Evolutionary conservation across 768 basidiomycete genomes (phyloP), one percentile per base, ranked within the genome.

Genomic region (Rhodotorula babjevae): DNA sequence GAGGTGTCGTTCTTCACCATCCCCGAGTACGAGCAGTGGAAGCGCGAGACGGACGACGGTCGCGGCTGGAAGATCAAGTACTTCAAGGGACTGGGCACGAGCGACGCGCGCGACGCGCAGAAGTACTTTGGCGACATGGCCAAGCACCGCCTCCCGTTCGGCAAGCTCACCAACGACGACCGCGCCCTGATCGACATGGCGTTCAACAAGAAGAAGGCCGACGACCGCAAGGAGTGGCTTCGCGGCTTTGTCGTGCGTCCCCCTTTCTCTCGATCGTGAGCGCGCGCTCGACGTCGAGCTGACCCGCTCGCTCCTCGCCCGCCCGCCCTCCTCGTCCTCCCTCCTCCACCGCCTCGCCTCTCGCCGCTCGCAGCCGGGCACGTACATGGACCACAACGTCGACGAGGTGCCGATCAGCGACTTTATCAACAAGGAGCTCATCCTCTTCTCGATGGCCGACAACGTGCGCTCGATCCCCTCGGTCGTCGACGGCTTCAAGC

Each of bases 191-290:
- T 99, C 71, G 96, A 99, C 53, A 88, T 99, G 67, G 96, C 96
- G 0, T 99, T 99, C 85, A 97, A 92, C 84, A 99, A 98, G 87
- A 98, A 97, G 85, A 97, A 95, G 79, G 91, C 93, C 0, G 96
- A 99, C 71, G 93, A 97, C 5, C 89, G 96, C 64, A 98, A 99
- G 81, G 96, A 99, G 68, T 99, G 96, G 96, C 83, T 99, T 21
- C 86, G 96, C 33, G 89, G 92, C 72, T 95, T 93, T 83, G 92
- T 87, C 84, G 93, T 90, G 77, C 68, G 82, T 60, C 11, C 55
- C 47, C 47, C 46, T 18, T 33, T 6, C 55, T n/a, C 44, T 42
- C 19, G 36, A 8, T 2, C 21, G 18, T n/a, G n/a, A n/a, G n/a
- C n/a, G n/a, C n/a, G n/a, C n/a, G n/a, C n/a, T n/a, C n/a, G n/a